A percentile compares a stretch with the other conserved stretches of the same genome.
Conservation (phyloP, 208 protist species). For the Acanthamoeba culbertsoni region DNA sequence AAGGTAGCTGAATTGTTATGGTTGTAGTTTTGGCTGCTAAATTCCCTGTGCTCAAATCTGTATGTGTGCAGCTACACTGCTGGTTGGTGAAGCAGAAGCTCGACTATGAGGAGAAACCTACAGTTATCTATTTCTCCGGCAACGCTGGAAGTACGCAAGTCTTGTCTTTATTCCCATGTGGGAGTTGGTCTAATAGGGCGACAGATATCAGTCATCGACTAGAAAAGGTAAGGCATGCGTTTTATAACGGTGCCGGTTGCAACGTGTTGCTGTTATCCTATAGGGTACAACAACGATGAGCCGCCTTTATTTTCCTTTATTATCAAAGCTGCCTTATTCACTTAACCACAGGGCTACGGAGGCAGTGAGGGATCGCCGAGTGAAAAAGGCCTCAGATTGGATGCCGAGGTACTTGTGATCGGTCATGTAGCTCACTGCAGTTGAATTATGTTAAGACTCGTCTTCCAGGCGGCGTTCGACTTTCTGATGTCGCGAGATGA, state of each 20-base stretch:
- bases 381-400: neutral
- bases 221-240: neutral
- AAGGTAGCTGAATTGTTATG: neutral
- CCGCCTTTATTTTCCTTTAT: too few relatives aligned
- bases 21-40: neutral
- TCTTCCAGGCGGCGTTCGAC: slow-evolving; percentile 17
- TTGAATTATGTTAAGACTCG: neutral
- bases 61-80: neutral
- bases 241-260: slow-evolving; percentile 9
- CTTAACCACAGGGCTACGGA: neutral
- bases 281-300: neutral
- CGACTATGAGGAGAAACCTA: neutral
- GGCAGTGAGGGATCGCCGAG: neutral
- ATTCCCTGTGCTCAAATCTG: neutral
- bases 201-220: slow-evolving; percentile 16
- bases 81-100: slow-evolving; percentile 32
- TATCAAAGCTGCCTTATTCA: too few relatives aligned
- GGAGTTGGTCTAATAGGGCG: neutral
- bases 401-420: slow-evolving; percentile 46
- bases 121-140: slow-evolving; percentile 32
- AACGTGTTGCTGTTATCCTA: slow-evolving; percentile 37
- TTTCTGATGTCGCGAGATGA: neutral
- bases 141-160: slow-evolving; percentile 42
- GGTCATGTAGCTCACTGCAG: too few relatives aligned
- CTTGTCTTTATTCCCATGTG: too few relatives aligned